Evolutionary conservation across 441 rosid species (phyloP).

Genomic region (Erodium texanum): DNA sequence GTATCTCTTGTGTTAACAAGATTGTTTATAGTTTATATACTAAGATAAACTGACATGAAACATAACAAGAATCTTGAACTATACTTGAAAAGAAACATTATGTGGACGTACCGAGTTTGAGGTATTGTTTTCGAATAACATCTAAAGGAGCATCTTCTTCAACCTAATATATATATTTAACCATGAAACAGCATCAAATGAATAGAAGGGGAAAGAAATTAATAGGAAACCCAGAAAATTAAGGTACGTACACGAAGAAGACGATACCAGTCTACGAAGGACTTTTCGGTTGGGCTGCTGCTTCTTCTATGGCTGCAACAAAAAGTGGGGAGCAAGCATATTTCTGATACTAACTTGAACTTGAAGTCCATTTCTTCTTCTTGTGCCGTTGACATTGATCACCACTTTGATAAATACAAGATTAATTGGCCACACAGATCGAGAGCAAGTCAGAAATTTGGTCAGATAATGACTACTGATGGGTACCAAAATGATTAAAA

Average conservation of each 20-base stretch:
- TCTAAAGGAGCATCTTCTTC: constrained; percentile 58
- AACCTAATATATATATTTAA: constrained; percentile 29
- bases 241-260: constrained; percentile 64
- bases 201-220: too few relatives aligned
- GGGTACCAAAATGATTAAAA: too few relatives aligned
- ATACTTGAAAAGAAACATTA: too few relatives aligned
- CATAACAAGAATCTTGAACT: background rate
- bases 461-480: too few relatives aligned
- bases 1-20: too few relatives aligned
- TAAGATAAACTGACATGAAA: background rate
- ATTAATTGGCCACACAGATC: too few relatives aligned
- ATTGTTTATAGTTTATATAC: too few relatives aligned
- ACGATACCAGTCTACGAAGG: constrained; percentile 81
- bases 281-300: background rate
- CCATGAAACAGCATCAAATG: background rate
- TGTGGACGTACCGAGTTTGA: constrained; percentile 45
- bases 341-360: constrained; percentile 45
- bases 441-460: too few relatives aligned
- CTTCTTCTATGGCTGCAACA: constrained; percentile 39
- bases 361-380: constrained; percentile 38
- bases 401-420: too few relatives aligned
- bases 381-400: too few relatives aligned
- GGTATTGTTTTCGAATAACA: constrained; percentile 55
- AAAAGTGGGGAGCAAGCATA: constrained; percentile 49
- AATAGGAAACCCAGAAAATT: too few relatives aligned